phyloP scores from a whole-genome alignment of 2,329 filamentous ascomycete genomes.

The Capronia epimyces region DNA sequence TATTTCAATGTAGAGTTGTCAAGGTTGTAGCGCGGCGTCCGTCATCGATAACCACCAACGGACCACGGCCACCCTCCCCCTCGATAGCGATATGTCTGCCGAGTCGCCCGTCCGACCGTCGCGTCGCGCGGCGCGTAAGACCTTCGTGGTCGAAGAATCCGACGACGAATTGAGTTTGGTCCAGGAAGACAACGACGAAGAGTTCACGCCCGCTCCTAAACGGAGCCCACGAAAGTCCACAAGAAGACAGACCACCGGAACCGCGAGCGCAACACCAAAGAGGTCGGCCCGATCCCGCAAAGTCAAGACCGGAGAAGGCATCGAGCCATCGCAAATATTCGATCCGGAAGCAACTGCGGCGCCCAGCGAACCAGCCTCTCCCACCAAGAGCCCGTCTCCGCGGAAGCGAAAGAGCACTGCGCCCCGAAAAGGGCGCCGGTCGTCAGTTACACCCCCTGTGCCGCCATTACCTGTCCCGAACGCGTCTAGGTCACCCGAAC shows the following conservation, averaged over 20 bases:
- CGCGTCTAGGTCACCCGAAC: constrained; percentile 54
- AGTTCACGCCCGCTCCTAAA: constrained; percentile 70
- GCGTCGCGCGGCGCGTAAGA: constrained; percentile 61
- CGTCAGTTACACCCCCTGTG: constrained; percentile 32
- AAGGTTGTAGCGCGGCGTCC: neutral
- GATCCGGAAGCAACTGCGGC: constrained; percentile 51
- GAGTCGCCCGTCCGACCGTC: constrained; percentile 49
- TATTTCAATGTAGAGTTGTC: neutral
- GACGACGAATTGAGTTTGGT: constrained; percentile 58
- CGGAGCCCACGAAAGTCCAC: constrained; percentile 54
- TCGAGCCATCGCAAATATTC: constrained; percentile 58
- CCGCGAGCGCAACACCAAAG: constrained; percentile 36
- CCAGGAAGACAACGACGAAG: constrained; percentile 64
- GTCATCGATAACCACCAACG: neutral
- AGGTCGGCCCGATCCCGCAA: constrained; percentile 39
- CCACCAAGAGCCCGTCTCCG: constrained; percentile 52
- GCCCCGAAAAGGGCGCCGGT: constrained; percentile 38
- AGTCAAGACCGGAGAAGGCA: constrained; percentile 45
- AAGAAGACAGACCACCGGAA: constrained; percentile 49
- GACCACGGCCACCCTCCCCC: neutral
- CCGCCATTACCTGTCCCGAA: constrained; percentile 43
- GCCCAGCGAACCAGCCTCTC: constrained; percentile 47
- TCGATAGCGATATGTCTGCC: constrained; percentile 12
- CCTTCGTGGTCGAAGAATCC: constrained; percentile 69
- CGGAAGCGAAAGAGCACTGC: constrained; percentile 63